Conservation (phyloP, 495 filamentous ascomycete genomes). For the Entonaema liquescens region DNA sequence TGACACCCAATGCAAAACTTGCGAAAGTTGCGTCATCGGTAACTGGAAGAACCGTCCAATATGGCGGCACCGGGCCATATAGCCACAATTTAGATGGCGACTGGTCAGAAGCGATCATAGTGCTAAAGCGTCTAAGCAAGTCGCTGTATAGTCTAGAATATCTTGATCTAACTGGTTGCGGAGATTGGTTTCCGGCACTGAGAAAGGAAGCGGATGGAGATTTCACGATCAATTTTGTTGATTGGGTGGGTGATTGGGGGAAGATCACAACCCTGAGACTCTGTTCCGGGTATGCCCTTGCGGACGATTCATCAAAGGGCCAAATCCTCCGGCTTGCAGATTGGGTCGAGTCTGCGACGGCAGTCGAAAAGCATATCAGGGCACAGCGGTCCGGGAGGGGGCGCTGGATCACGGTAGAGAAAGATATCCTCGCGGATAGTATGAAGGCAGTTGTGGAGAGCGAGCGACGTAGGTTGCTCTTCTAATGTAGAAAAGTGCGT, state of each 20-base stretch:
- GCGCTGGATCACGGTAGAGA: slow-evolving; percentile 52
- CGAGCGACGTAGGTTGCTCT: background rate
- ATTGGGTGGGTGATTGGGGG: slow-evolving; percentile 58
- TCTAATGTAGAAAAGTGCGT: background rate
- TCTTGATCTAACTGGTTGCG: slow-evolving; percentile 83
- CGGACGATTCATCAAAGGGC: slow-evolving; percentile 31
- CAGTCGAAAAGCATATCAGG: slow-evolving; percentile 52
- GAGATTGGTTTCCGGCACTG: slow-evolving; percentile 72
- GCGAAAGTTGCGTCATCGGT: slow-evolving; percentile 56
- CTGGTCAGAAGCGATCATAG: slow-evolving; percentile 72
- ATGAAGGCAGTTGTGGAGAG: slow-evolving; percentile 19
- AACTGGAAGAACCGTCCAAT: slow-evolving; percentile 54
- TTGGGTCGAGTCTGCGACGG: slow-evolving; percentile 44
- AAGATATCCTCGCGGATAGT: slow-evolving; percentile 37
- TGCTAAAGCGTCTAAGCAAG: slow-evolving; percentile 74
- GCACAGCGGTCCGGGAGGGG: slow-evolving; percentile 48
- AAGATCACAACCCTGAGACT: slow-evolving; percentile 52
- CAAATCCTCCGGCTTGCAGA: slow-evolving; percentile 41
- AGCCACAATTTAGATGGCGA: slow-evolving; percentile 70
- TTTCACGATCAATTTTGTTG: slow-evolving; percentile 45
- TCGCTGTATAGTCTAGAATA: slow-evolving; percentile 76
- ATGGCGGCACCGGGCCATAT: slow-evolving; percentile 72
- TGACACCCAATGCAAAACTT: slow-evolving; percentile 69
- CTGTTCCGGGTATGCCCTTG: slow-evolving; percentile 46
- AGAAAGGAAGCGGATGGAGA: slow-evolving; percentile 41